Evolutionary conservation across 768 basidiomycete genomes (phyloP).

Genomic region (Naganishia vaughanmartiniae): DNA sequence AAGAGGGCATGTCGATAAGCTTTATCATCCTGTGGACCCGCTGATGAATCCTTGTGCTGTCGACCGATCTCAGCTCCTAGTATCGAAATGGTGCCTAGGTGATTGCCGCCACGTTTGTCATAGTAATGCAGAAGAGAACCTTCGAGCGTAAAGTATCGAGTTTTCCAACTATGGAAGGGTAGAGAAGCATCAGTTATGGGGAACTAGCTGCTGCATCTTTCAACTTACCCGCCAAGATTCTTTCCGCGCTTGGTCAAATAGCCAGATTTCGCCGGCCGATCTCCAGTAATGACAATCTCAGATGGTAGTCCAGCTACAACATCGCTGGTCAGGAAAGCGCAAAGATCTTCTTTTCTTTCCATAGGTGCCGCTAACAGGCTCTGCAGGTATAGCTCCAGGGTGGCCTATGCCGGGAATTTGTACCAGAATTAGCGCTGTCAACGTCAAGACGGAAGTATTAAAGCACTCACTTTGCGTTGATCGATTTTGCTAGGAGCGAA

Average conservation of each 20-base stretch:
- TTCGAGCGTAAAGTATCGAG: slow-evolving; percentile 88
- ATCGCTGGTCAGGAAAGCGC: slow-evolving; percentile 88
- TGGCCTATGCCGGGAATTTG: slow-evolving; percentile 37
- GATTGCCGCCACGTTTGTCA: slow-evolving; percentile 87
- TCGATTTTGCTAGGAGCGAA: slow-evolving; percentile 95
- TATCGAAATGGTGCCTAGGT: slow-evolving; percentile 84
- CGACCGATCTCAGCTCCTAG: slow-evolving; percentile 95
- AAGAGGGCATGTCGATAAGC: slow-evolving; percentile 97
- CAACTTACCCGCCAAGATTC: slow-evolving; percentile 77
- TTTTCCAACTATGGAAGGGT: slow-evolving; percentile 65
- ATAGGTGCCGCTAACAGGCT: slow-evolving; percentile 75
- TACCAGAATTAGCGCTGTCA: no score
- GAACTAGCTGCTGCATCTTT: not conserved
- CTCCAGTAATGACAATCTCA: slow-evolving; percentile 61
- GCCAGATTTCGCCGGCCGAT: slow-evolving; percentile 85
- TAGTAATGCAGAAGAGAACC: slow-evolving; percentile 90
- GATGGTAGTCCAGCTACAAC: slow-evolving; percentile 72
- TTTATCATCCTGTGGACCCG: slow-evolving; percentile 73
- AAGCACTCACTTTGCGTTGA: slow-evolving; percentile 75
- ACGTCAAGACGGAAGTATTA: not conserved
- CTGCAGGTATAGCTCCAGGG: slow-evolving; percentile 78
- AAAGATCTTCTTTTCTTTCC: slow-evolving; percentile 83
- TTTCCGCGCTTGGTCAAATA: slow-evolving; percentile 94
- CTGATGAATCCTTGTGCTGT: slow-evolving; percentile 64
- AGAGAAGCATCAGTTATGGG: not conserved